Percentiles rank a stretch among this genome's conserved stretches.
Conservation (phyloP, 2,329 filamentous ascomycete species). For the Ceratocystis ficicola region DNA sequence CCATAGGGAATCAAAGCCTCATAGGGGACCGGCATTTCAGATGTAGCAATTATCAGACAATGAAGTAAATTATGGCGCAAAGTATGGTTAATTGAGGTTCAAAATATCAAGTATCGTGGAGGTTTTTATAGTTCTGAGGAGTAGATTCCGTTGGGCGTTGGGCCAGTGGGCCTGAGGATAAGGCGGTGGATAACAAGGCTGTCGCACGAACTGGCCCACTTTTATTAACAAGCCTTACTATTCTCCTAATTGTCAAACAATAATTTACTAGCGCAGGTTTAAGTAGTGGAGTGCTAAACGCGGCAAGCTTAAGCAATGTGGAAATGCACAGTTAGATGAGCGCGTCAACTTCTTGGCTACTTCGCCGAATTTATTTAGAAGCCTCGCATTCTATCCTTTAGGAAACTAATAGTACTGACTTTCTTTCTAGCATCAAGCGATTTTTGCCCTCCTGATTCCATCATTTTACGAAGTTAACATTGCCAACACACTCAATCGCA, state of each 20-base stretch:
- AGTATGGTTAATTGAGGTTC: neutral
- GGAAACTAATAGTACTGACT: too few relatives aligned
- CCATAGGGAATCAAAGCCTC: slow-evolving; percentile 52
- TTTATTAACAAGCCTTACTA: neutral
- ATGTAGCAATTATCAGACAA: neutral
- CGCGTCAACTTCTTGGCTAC: neutral
- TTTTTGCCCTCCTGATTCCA: too few relatives aligned
- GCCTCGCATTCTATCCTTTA: too few relatives aligned
- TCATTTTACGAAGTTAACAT: neutral
- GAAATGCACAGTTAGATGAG: neutral
- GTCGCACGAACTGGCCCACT: neutral
- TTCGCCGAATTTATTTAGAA: neutral
- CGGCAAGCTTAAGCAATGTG: too few relatives aligned
- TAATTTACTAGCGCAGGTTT: too few relatives aligned
- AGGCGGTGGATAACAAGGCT: neutral
- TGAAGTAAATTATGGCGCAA: neutral
- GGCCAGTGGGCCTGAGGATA: neutral
- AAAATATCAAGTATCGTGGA: neutral
- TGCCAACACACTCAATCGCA: neutral
- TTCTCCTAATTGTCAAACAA: too few relatives aligned
- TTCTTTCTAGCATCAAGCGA: too few relatives aligned
- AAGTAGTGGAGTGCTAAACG: too few relatives aligned
- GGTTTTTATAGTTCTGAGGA: neutral
- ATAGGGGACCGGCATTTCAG: slow-evolving; percentile 50
- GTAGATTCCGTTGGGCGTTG: neutral